Base-by-base conservation (phyloP, 192 early-diverging fungal species). In the Entomortierella chlamydospora region DNA sequence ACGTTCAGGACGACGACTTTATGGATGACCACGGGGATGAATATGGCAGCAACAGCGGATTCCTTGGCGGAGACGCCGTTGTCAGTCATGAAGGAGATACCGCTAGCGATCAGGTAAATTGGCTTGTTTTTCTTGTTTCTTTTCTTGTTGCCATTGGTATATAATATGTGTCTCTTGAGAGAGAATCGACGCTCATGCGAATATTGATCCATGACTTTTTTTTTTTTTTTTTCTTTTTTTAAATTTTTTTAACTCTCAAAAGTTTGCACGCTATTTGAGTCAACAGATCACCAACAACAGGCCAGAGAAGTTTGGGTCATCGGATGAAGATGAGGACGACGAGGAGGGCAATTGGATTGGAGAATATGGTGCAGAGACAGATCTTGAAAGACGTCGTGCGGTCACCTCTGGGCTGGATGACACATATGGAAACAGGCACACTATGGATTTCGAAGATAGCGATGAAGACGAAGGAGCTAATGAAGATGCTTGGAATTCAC, bases 241-340 rank as follows among this genome's bases (percentile, higher is more conserved):
- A 41, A n/a, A 57, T 22, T 5, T 37, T 59, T 51, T 45, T 57
- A 30, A 18, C 39, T 59, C 7, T 33, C 3, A 41, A 2, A 69
- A 93, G 91, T 91, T 91, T 84, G 91, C 92, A 4, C 69, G 91
- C 37, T 93, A 87, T 70, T 70, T 93, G 31, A 88, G 87, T 61
- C 91, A 92, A 59, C 87, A 92, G 49, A 86, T 93, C 31, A 89
- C 91, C 15, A 88, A 85, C 28, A 91, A 93, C 55, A 80, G 91
- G 34, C 90, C 92, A 18, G 90, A 93, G 66, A 86, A 90, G 67
- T 90, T 92, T 73, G 84, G 85, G 29, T 88, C 86, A 15, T 87
- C 87, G 13, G 91, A 90, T 26, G 91, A 93, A 34, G 86, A 87
- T 25, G 88, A 87, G 12, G 87, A 84, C 11, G 86, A 83, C 7